Conservation (phyloP, 2,329 filamentous ascomycete genomes). For the Aotearoamyces nothofagi region DNA sequence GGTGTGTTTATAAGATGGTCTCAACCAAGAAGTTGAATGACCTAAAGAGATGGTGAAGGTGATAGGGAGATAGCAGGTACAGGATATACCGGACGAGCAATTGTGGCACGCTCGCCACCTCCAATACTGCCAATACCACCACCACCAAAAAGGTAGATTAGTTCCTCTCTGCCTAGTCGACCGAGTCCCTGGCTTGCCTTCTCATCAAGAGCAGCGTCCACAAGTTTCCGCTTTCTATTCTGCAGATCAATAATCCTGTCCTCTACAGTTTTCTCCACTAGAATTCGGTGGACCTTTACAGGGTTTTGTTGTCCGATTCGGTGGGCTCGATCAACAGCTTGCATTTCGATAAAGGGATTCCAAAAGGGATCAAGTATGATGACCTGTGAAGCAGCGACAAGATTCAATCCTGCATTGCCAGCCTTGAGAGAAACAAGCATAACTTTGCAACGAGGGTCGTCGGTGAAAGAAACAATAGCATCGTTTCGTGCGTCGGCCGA, state of each 20-base stretch:
- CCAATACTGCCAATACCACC: no score
- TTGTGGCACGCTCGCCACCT: background rate
- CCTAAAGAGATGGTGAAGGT: no score
- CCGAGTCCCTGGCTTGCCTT: slow-evolving; percentile 50
- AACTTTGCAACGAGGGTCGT: slow-evolving; percentile 42
- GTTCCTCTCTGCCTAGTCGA: slow-evolving; percentile 48
- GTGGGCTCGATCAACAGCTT: slow-evolving; percentile 80
- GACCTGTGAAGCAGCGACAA: slow-evolving; percentile 69
- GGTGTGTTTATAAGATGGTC: no score
- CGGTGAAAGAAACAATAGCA: slow-evolving; percentile 49
- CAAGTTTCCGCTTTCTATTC: slow-evolving; percentile 60
- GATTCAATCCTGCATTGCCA: slow-evolving; percentile 74
- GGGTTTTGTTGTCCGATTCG: slow-evolving; percentile 65
- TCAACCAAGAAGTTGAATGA: no score
- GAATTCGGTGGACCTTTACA: slow-evolving; percentile 67
- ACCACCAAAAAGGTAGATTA: slow-evolving; percentile 48
- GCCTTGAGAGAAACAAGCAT: slow-evolving; percentile 71
- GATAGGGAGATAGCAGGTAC: no score
- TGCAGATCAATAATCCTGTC: slow-evolving; percentile 73
- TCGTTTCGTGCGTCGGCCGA: slow-evolving; percentile 46
- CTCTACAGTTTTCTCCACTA: slow-evolving; percentile 68
- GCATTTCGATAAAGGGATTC: slow-evolving; percentile 88
- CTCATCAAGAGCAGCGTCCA: slow-evolving; percentile 70
- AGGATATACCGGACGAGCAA: background rate
- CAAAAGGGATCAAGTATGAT: slow-evolving; percentile 89